phyloP scores from a whole-genome alignment of 257 asterid species.

The Penstemon barbatus region DNA sequence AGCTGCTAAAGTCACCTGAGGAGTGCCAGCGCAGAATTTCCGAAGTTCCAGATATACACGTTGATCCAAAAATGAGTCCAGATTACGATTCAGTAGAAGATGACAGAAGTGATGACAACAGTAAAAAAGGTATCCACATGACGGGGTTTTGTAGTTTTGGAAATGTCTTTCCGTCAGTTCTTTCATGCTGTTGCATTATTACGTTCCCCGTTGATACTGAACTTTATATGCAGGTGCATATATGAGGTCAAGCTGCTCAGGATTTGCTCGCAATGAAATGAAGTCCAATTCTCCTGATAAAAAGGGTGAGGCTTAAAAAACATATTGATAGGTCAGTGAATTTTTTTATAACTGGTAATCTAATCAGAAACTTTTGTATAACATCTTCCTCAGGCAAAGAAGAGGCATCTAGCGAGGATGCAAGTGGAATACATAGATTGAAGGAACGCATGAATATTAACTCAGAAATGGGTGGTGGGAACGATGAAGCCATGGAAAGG shows the following conservation, averaged over 20 bases:
- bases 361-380: slow-evolving; percentile 25
- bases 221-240: slow-evolving; percentile 38
- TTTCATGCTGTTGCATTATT: slow-evolving; percentile 13
- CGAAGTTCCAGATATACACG: slow-evolving; percentile 70
- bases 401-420: slow-evolving; percentile 39
- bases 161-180: slow-evolving; percentile 10
- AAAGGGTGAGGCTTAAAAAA: slow-evolving; percentile 38
- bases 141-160: slow-evolving; percentile 7
- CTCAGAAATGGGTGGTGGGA: slow-evolving; percentile 30
- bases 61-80: slow-evolving; percentile 83
- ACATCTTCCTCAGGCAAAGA: slow-evolving; percentile 56
- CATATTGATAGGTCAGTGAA: slow-evolving; percentile 5
- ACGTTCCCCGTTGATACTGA: slow-evolving; percentile 14
- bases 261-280: slow-evolving; percentile 32
- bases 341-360: slow-evolving; percentile 13
- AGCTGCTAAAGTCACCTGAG: slow-evolving; percentile 70
- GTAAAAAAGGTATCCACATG: slow-evolving; percentile 44
- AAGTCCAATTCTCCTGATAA: slow-evolving; percentile 31
- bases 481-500: slow-evolving; percentile 42
- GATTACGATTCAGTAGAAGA: slow-evolving; percentile 73
- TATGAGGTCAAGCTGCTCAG: slow-evolving; percentile 32
- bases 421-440: slow-evolving; percentile 37
- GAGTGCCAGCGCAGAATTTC: slow-evolving; percentile 67
- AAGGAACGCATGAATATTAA: slow-evolving; percentile 36
- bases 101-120: slow-evolving; percentile 29